Evolutionary conservation across 2,329 filamentous ascomycete genomes (phyloP), one percentile per base, ranked within the genome.

Genomic region (Hysterium pulicare): DNA sequence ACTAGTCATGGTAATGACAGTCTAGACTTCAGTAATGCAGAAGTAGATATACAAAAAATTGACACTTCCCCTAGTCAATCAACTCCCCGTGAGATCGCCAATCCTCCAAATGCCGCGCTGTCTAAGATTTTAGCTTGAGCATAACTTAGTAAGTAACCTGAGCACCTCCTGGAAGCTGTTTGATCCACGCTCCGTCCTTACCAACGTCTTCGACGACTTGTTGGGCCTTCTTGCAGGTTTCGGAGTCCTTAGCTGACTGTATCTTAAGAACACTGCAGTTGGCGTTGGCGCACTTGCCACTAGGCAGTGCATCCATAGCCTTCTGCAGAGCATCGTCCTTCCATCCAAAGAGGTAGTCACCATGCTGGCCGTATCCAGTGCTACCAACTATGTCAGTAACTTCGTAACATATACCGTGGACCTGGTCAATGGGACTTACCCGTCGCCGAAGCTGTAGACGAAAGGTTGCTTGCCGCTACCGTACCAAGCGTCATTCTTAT

Each of bases 341-440:
- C 24, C 24, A 28, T 45, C 71, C 71, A 54, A 74, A 74, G 50
- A 74, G 57, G 55, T 74, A 74, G 59, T 74, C 71, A 23, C 70
- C 71, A 57, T 74, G 71, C 9, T 70, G 71, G 5, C 70, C 71
- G 15, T 69, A 60, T 23, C 71, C 71, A 35, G 66, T 64, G 13
- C 41, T 59, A 55, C 24, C n/a, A n/a, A n/a, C n/a, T n/a, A 58
- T 70, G 71, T 69, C 67, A 72, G 66, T 1, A 58, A 66, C 51
- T 61, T 68, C 6, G 34, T 15, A 16, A 30, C 26, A 9, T 30
- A 61, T 72, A 28, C 13, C 7, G 24, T 7, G 70, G 71, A 3
- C 68, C 67, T 48, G 70, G 69, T 19, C 59, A 64, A 44, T 67
- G 13, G 24, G 68, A 59, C 71, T 66, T 39, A 63, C 63, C 43